These are phyloP conservation scores for Rehmannia glutinosa DNA, from an alignment of 257 asterid genomes.

Conservation along the genomic window DNA sequence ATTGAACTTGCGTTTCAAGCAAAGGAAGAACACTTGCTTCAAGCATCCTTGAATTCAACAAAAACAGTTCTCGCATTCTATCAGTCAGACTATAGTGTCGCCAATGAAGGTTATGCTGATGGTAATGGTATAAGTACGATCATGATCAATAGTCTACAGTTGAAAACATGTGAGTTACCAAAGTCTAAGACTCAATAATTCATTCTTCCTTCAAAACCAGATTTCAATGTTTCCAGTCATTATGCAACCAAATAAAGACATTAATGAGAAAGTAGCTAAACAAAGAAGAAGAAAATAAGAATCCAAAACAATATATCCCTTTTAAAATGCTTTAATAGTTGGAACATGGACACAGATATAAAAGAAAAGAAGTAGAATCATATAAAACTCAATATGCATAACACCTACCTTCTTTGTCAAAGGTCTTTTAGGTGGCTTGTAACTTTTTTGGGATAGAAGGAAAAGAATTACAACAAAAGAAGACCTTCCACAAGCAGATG, in stretches of 20 bases:
- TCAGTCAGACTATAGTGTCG: not conserved
- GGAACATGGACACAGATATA: not conserved
- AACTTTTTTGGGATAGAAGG: conserved; percentile 82
- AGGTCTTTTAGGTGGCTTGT: conserved; percentile 95
- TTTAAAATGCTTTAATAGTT: too few relatives aligned
- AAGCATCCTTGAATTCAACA: not conserved
- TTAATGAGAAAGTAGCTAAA: not conserved
- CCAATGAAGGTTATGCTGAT: not conserved
- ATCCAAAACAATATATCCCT: not conserved
- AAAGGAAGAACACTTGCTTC: not conserved
- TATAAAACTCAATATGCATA: conserved; percentile 3
- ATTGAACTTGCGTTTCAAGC: not conserved
- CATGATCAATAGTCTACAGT: not conserved
- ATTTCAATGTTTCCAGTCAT: too few relatives aligned
- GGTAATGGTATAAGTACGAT: not conserved
- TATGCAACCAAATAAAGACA: not conserved
- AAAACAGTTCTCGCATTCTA: not conserved
- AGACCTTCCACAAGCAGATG: conserved; percentile 90
- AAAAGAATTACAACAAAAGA: conserved; percentile 77
- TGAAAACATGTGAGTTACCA: not conserved
- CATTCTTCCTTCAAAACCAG: not conserved
- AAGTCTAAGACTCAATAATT: too few relatives aligned
- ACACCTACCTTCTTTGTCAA: conserved; percentile 69
- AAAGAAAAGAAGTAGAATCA: not conserved
- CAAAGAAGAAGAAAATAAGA: not conserved